Base-by-base conservation (phyloP, 2,329 filamentous ascomycete genomes). In the Claviceps humidiphila region DNA sequence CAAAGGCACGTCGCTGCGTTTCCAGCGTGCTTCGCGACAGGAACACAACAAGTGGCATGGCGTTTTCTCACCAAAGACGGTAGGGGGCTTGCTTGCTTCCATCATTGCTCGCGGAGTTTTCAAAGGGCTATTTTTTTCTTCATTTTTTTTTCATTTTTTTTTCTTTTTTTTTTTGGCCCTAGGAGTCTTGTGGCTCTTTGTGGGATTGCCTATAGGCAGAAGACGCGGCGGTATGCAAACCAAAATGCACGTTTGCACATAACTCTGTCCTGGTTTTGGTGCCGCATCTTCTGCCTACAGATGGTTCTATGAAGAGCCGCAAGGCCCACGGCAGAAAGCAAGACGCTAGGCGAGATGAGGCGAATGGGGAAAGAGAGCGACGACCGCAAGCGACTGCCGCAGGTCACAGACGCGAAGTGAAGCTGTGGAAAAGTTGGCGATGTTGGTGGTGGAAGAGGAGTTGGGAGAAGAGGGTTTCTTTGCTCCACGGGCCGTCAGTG, bases 391-490 rank as follows among this genome's bases (percentile, higher is more conserved):
- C 42, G 20, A 14, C 7, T 22, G 42, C 20, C 42, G 24, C 43
- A 30, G 24, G 24, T 20, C 22, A 46, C 24, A 3, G 24, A 34
- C 49, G 38, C 43, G 53, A 50, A 42, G n/a, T 37, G 17, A 52
- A 50, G 43, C 42, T 22, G 39, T 42, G 38, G 34, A 47, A 47
- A 39, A 40, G 6, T 30, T 46, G 53, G 24, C 50, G 53, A 14
- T 34, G 26, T 4, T 34, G 50, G 47, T n/a, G 50, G 34, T 39
- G 50, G 22, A 50, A 38, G 13, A 50, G 43, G 34, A 14, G 46
- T 50, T 50, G 53, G 53, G 51, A 51, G 41, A 48, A 51, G 44
- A n/a, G 34, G 38, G 34, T 5, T 30, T 42, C 30, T 47, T 47
- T 34, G 30, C 30, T 34, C 45, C 49, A 26, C 49, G 49, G 44